Conservation (phyloP, 176 grass and related monocot genomes). For the Lolium perenne region DNA sequence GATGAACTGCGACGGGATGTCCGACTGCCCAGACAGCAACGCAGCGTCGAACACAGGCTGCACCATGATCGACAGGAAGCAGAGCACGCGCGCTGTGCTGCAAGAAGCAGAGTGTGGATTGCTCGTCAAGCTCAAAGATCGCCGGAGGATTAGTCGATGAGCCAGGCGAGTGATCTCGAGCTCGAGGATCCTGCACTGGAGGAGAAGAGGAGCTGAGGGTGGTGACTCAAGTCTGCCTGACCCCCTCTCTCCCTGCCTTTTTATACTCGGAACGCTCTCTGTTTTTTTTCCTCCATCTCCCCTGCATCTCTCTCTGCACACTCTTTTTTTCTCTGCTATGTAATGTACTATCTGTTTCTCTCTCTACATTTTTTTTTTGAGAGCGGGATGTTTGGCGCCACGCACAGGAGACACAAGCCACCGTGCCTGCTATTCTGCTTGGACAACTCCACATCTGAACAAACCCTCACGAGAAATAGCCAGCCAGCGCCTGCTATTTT, state of each 20-base stretch:
- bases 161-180: neutral
- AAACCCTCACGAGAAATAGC: too few species aligned
- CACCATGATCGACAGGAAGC: slow-evolving; percentile 24
- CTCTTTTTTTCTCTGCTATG: too few species aligned
- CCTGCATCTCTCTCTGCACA: neutral
- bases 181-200: neutral
- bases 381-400: too few species aligned
- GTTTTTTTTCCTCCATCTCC: neutral
- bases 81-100: neutral
- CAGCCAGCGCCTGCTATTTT: too few species aligned
- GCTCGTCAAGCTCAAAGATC: too few species aligned
- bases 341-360: too few species aligned
- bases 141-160: neutral
- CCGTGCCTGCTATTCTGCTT: too few species aligned
- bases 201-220: neutral
- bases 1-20: slow-evolving; percentile 83
- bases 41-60: slow-evolving; percentile 72
- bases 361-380: too few species aligned
- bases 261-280: neutral
- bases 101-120: neutral
- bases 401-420: too few species aligned
- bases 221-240: neutral
- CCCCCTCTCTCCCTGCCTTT: neutral
- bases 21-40: slow-evolving; percentile 37
- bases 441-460: too few species aligned